Evolutionary conservation across 1,284 basidiomycete genomes (phyloP), one percentile per base, ranked within the genome.

Genomic region (Sporisorium graminicola): DNA sequence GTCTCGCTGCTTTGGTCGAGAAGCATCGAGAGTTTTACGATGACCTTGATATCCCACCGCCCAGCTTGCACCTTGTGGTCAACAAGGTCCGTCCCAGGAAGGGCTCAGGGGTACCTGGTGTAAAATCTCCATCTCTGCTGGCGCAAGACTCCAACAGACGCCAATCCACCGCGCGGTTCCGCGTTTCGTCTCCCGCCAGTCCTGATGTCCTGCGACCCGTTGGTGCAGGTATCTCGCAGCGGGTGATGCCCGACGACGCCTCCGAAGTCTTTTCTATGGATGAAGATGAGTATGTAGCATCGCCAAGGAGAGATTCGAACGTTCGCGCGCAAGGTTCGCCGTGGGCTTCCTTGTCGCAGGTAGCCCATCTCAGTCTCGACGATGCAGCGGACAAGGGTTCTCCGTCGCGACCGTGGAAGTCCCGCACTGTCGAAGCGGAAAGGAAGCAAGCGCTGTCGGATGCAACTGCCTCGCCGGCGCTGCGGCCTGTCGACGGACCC

Each of bases 11-110:
- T 26, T 89, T 92, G 5, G 87, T 94, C 87, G 88, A 88, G 67
- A 90, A 89, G 59, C 90, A 94, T 79, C 88, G 88, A 31, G 91
- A 91, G 1, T 98, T 93, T 92, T 86, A 95, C n/a, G 89, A 88
- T 1, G 72, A 89, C 50, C 91, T 95, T 80, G 95, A 98, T 85
- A 89, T 97, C 37, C 94, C 95, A 0, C 86, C 87, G 27, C 90
- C 86, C 9, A 85, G 84, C 16, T 78, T 88, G 42, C 79, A 86
- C 53, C 78, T 85, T 10, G 74, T 82, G 26, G 79, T 79, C 35
- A 77, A 82, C 43, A 79, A 78, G 26, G 81, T 82, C 3, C 74
- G 59, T 18, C 50, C 65, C 22, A 77, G 64, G 76, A 77, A 82
- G 80, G 62, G 74, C 63, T 53, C 77, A 69, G 51, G 62, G 37